Conservation (phyloP, 2,329 filamentous ascomycete species). For the Calonectria pseudoreteaudii region DNA sequence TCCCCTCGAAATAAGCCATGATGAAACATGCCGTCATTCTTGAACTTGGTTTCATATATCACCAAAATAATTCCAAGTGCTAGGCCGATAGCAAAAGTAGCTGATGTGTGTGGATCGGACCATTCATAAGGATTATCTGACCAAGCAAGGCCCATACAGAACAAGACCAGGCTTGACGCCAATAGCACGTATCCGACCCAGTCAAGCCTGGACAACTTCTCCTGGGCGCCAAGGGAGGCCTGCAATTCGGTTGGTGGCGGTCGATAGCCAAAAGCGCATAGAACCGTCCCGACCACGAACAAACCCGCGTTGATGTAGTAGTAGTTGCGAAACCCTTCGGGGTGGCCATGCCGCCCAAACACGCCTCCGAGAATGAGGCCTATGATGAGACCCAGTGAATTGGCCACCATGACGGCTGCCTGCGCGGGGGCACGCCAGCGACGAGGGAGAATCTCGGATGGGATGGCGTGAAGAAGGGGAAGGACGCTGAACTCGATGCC, state of each 20-base stretch:
- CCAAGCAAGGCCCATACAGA: slow-evolving; percentile 54
- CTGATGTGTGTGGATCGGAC: slow-evolving; percentile 50
- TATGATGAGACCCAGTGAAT: slow-evolving; percentile 21
- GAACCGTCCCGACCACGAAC: slow-evolving; percentile 4
- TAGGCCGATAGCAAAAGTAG: slow-evolving; percentile 50
- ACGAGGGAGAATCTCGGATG: slow-evolving; percentile 32
- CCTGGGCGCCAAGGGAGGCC: slow-evolving; percentile 3
- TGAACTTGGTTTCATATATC: slow-evolving; percentile 50
- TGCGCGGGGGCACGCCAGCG: slow-evolving; percentile 27
- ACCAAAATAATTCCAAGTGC: slow-evolving; percentile 40
- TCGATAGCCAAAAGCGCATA: slow-evolving; percentile 22
- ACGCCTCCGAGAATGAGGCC: slow-evolving; percentile 25
- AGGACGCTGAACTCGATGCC: slow-evolving; percentile 26
- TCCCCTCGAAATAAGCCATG: slow-evolving; percentile 49
- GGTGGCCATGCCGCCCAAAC: slow-evolving; percentile 1
- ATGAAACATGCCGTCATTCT: slow-evolving; percentile 55
- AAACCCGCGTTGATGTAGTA: slow-evolving; percentile 25
- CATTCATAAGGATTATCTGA: slow-evolving; percentile 54
- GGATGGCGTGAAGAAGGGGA: slow-evolving; percentile 28
- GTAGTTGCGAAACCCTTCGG: slow-evolving; percentile 27
- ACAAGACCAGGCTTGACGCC: slow-evolving; percentile 50
- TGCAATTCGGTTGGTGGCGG: slow-evolving; percentile 25
- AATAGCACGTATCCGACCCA: slow-evolving; percentile 54
- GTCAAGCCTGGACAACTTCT: slow-evolving; percentile 52
- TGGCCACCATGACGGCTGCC: slow-evolving; percentile 27